Base-by-base conservation (phyloP, 768 basidiomycete species). In the Phanerochaete sordida region DNA sequence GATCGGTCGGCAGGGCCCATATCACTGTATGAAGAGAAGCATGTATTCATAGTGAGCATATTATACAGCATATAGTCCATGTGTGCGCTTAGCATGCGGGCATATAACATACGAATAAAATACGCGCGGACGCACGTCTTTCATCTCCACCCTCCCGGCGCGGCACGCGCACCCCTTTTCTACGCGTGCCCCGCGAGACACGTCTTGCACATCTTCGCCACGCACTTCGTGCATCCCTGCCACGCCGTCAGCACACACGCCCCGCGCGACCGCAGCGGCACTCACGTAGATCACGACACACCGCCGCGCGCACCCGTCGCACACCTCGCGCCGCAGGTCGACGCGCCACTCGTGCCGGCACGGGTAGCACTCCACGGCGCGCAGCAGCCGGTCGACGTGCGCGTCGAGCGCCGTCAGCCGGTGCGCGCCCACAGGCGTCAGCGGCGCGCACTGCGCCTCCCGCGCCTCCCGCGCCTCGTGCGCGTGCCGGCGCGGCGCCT, bases 331-430 rank as follows among this genome's bases (percentile, higher is more conserved):
- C 35, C n/a, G 12, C 19, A 54, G 23, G 31, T 54, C 53, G 35
- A 54, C 33, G 5, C 35, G 33, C 53, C 53, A 54, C 53, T 54
- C 31, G 53, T 54, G 53, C 53, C 35, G 53, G 26, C 53, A 54
- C 53, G 33, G 53, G 24, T 43, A 43, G 15, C 24, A 24, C 35
- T 33, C 24, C 23, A 54, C 53, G 9, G 16, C 33, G 2, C 23
- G 23, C 5, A 54, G 31, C 53, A 54, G 15, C 19, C 24, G 31
- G 53, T 54, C 53, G 53, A 54, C 53, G 31, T 54, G 53, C 23
- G 33, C 31, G 31, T 54, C 53, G 1, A 54, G 53, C 33, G 26
- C 26, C 8, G 53, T 54, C 33, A 54, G 53, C 21, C 33, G n/a
- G 24, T 54, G 53, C 5, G 24, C 27, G 21, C 27, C 47, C 47